Percentiles rank a stretch among this genome's conserved stretches.
Evolutionary conservation across 371 early-diverging fungal species (phyloP).

Genomic region (Mucor mucedo): DNA sequence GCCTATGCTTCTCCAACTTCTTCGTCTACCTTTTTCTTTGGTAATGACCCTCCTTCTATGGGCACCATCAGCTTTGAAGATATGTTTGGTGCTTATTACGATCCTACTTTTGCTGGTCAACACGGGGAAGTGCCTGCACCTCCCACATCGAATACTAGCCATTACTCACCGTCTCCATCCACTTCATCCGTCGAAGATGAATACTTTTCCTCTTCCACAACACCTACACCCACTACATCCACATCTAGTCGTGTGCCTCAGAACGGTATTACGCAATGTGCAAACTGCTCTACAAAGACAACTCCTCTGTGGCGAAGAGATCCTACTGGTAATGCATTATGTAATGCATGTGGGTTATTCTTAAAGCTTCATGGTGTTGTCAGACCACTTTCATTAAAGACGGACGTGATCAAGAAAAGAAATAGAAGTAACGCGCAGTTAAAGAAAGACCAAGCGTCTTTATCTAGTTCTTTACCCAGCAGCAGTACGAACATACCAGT

Average conservation of each 20-base stretch:
- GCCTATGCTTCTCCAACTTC: conserved; percentile 8
- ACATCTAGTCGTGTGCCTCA: background rate
- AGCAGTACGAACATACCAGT: conserved; percentile 2
- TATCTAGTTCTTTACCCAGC: conserved; percentile 16
- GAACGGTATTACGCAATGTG: conserved; percentile 17
- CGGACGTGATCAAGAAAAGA: conserved; percentile 39
- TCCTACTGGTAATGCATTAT: conserved; percentile 31
- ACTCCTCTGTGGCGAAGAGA: conserved; percentile 39
- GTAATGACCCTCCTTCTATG: conserved; percentile 15
- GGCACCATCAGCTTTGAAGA: conserved; percentile 34
- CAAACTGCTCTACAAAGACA: conserved; percentile 29
- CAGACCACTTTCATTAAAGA: conserved; percentile 37
- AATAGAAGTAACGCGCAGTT: conserved; percentile 25
- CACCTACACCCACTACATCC: background rate
- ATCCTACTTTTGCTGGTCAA: conserved; percentile 14
- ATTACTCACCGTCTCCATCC: conserved; percentile 8
- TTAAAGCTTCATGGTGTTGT: conserved; percentile 40
- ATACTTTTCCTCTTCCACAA: background rate
- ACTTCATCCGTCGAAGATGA: conserved; percentile 17
- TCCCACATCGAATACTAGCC: background rate
- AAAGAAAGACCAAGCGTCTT: background rate
- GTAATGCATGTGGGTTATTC: conserved; percentile 41
- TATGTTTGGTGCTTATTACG: conserved; percentile 29
- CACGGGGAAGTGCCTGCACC: conserved; percentile 1
- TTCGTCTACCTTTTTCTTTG: conserved; percentile 1